A percentile compares a stretch with the other conserved stretches of the same genome.
These are phyloP conservation scores for Rubroshorea leprosula DNA, from an alignment of 345 rosid genomes.

Conservation along the genomic window DNA sequence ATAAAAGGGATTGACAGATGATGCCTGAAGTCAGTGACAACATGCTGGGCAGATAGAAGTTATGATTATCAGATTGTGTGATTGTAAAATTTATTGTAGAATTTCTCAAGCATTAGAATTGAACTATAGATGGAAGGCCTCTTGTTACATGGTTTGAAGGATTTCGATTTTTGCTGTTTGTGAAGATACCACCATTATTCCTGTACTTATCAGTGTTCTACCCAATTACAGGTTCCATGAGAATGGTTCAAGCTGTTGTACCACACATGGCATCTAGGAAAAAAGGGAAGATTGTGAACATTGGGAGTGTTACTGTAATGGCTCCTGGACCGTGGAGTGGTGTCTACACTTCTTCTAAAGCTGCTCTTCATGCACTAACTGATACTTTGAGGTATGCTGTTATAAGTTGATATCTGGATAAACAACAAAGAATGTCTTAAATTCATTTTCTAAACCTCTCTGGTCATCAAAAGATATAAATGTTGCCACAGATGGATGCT, in stretches of 20 bases:
- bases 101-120: too few relatives aligned
- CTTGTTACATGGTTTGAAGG: too few relatives aligned
- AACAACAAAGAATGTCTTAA: neutral
- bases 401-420: neutral
- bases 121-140: too few relatives aligned
- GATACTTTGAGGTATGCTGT: constrained; percentile 65
- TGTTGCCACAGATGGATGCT: too few relatives aligned
- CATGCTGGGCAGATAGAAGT: too few relatives aligned
- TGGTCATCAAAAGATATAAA: neutral
- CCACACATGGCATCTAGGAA: constrained; percentile 79
- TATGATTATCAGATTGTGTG: too few relatives aligned
- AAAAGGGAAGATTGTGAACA: constrained; percentile 65
- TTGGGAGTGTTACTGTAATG: constrained; percentile 60
- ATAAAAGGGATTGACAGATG: too few relatives aligned
- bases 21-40: too few relatives aligned
- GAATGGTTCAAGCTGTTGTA: constrained; percentile 80
- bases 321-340: constrained; percentile 76
- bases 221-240: constrained; percentile 50
- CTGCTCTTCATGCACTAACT: constrained; percentile 75
- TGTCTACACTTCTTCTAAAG: constrained; percentile 76
- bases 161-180: too few relatives aligned
- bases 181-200: too few relatives aligned
- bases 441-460: constrained; percentile 1
- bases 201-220: neutral
- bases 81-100: too few relatives aligned